These are phyloP conservation scores for Populus tomentosa DNA, from an alignment of 441 rosid genomes.

Conservation along the genomic window DNA sequence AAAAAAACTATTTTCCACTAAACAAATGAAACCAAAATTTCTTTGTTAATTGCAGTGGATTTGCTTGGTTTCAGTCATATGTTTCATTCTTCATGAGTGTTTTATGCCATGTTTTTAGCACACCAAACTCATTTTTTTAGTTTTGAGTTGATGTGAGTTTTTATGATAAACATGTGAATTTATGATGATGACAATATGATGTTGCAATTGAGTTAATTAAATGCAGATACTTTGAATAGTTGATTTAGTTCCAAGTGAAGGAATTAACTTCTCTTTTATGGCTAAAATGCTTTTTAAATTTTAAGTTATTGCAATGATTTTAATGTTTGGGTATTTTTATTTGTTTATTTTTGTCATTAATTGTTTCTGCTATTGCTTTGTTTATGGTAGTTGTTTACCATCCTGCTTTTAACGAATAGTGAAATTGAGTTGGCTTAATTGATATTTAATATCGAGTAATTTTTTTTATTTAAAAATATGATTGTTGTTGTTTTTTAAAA, in stretches of 20 bases:
- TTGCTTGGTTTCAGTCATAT: background rate
- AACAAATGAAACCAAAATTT: background rate
- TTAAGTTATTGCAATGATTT: too few relatives aligned
- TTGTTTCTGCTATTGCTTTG: too few relatives aligned
- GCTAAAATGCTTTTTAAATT: background rate
- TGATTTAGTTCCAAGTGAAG: background rate
- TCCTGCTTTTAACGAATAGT: too few relatives aligned
- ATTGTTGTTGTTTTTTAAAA: too few relatives aligned
- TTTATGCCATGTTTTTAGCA: background rate
- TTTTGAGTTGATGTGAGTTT: background rate
- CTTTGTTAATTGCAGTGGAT: background rate
- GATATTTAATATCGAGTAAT: too few relatives aligned
- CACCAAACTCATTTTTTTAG: background rate
- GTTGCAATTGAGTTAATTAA: background rate
- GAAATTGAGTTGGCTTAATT: too few relatives aligned
- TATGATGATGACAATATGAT: background rate
- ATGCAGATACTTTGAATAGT: background rate
- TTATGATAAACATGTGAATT: background rate
- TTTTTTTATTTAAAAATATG: too few relatives aligned
- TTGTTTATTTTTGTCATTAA: too few relatives aligned
- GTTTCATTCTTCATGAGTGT: background rate
- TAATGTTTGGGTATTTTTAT: too few relatives aligned
- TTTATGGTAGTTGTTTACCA: too few relatives aligned
- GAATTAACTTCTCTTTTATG: background rate
- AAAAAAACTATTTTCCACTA: too few relatives aligned